Base-by-base conservation (phyloP, 1,284 basidiomycete genomes). In the Sanghuangporus sanghuang region DNA sequence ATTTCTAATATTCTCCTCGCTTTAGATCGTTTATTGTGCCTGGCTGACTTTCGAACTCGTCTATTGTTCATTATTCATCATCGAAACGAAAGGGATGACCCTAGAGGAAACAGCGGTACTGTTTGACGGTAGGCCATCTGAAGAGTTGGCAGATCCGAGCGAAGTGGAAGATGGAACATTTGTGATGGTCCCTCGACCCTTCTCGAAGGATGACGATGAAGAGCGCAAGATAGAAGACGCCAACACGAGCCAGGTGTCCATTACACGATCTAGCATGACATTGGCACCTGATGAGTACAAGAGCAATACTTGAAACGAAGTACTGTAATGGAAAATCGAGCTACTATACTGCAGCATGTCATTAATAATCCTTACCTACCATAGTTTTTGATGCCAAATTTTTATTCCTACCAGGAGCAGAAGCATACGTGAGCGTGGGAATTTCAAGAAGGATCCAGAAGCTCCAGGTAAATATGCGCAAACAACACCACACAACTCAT, bases 61-160 rank as follows among this genome's bases (percentile, higher is more conserved):
- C 46, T 88, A 83, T 79, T 74, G 85, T 70, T 90, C 80, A 75
- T 75, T 86, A 75, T 86, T 82, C 74, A 73, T 90, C 71, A 73
- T 89, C 64, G 89, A 91, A 78, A 92, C 89, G 59, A 88, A 85
- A 78, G 80, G 81, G 71, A 82, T 81, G 64, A 85, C 86, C 7
- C 79, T 91, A 65, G 89, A 92, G 73, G 88, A 91, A 76, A 89
- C 87, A 7, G 85, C 86, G 6, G 85, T 80, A 18, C 71, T 90
- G 48, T 90, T 90, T 77, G 87, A 90, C 68, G 86, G 86, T 62
- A 80, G 83, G 16, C 80, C 82, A 2, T 81, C 76, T 44, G 21
- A n/a, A 5, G 32, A 38, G 32, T 18, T 11, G 8, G 53, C 16
- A 16, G 53, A 36, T 8, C 32, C 53, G 18, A 11, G 32, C 16